Percentiles rank a stretch among this genome's conserved stretches.
Conservation (phyloP, 2,329 filamentous ascomycete species). For the Colletotrichum sp. region DNA sequence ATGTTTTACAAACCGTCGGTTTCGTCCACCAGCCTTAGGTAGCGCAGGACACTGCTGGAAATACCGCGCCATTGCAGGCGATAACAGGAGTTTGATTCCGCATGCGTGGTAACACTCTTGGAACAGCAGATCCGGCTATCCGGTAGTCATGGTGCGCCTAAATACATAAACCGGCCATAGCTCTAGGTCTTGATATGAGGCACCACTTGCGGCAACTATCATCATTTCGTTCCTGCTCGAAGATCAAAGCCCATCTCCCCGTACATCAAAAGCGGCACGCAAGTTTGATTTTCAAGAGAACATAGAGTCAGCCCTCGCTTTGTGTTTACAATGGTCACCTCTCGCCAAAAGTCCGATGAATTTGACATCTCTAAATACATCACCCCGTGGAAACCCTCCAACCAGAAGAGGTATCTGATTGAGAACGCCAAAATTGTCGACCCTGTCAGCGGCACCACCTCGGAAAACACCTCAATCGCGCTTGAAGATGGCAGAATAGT, state of each 20-base stretch:
- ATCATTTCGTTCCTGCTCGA: not conserved
- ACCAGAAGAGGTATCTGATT: not conserved
- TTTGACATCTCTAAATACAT: not conserved
- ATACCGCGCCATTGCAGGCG: not conserved
- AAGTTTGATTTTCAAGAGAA: not conserved
- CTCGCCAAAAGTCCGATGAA: not conserved
- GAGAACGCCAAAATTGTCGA: not conserved
- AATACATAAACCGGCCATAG: not conserved
- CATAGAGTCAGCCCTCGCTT: rapidly evolving
- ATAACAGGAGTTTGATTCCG: not conserved
- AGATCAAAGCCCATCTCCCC: not conserved
- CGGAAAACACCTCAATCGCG: not conserved
- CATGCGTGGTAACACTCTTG: not conserved
- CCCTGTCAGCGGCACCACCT: not conserved
- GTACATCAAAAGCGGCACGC: rapidly evolving
- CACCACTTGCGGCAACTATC: not conserved
- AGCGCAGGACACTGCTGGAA: not conserved
- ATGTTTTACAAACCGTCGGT: not conserved
- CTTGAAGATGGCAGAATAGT: not conserved
- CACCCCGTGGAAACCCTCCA: not conserved
- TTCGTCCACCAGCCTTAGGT: not conserved
- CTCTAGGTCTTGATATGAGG: not conserved
- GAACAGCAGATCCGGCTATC: not conserved
- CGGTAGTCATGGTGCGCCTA: no score
- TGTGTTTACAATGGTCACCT: not conserved